These are phyloP conservation scores for Xylariaceae sp. DNA, from an alignment of 2,329 filamentous ascomycete genomes.

Conservation along the genomic window DNA sequence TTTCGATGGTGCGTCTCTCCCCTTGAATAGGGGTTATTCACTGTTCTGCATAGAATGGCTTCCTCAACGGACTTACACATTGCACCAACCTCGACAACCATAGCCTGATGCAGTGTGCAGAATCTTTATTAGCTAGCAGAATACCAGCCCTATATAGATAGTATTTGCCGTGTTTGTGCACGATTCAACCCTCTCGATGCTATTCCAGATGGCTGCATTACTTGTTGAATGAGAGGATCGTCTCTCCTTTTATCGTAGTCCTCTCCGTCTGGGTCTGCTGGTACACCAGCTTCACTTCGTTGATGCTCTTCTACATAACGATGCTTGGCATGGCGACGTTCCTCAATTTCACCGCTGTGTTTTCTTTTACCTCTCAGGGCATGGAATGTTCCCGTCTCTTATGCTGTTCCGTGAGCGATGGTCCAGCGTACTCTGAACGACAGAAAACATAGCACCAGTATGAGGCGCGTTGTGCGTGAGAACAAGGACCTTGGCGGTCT, in stretches of 20 bases:
- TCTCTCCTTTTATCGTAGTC: conserved; percentile 37
- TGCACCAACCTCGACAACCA: no score
- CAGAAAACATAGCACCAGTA: no score
- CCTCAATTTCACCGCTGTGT: conserved; percentile 51
- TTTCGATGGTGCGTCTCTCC: no score
- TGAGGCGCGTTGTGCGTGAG: no score
- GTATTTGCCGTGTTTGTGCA: conserved; percentile 33
- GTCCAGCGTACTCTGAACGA: no score
- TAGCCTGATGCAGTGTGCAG: no score
- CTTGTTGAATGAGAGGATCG: conserved; percentile 28
- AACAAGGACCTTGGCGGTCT: no score
- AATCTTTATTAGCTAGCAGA: no score
- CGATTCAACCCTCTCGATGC: conserved; percentile 29
- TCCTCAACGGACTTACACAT: no score
- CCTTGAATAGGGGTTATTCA: no score
- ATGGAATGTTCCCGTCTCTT: conserved; percentile 48
- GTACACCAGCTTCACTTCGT: conserved; percentile 33
- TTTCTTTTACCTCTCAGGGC: conserved; percentile 59
- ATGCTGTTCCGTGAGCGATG: conserved; percentile 48
- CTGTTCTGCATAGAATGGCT: no score
- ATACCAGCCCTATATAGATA: no score
- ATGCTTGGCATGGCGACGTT: conserved; percentile 45
- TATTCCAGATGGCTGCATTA: conserved; percentile 33
- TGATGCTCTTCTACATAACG: conserved; percentile 46
- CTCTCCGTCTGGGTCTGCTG: conserved; percentile 35